These are phyloP conservation scores for Aaosphaeria arxii DNA, from an alignment of 2,329 filamentous ascomycete genomes.

Conservation along the genomic window DNA sequence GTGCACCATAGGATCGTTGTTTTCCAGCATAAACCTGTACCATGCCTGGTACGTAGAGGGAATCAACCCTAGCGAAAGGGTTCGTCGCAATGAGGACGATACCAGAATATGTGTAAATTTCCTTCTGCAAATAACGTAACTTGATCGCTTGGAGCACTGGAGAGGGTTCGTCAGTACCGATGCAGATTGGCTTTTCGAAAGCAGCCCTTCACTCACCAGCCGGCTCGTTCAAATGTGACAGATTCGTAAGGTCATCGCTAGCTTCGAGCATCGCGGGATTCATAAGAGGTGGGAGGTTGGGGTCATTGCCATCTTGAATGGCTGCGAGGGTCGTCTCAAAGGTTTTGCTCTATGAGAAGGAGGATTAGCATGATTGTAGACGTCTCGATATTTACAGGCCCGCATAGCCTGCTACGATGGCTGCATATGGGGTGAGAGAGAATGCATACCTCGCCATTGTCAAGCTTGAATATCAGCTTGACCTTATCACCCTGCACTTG, in stretches of 20 bases:
- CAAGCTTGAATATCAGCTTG: conserved; percentile 80
- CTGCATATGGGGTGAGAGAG: background rate
- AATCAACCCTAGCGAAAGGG: conserved; percentile 95
- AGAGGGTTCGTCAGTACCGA: conserved; percentile 9
- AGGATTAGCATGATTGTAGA: conserved; percentile 11
- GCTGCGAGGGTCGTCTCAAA: conserved; percentile 74
- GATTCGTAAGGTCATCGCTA: conserved; percentile 94
- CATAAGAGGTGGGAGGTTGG: conserved; percentile 86
- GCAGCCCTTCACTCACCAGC: conserved; percentile 62
- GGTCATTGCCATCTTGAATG: conserved; percentile 72
- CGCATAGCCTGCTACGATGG: background rate
- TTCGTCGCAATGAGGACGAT: conserved; percentile 99
- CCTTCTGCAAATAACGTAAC: conserved; percentile 94
- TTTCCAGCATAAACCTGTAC: conserved; percentile 99
- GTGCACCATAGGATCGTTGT: conserved; percentile 92
- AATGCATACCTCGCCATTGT: conserved; percentile 78
- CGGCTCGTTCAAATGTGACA: conserved; percentile 97
- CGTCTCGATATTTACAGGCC: background rate
- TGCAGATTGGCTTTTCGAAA: too few relatives aligned
- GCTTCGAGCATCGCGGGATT: conserved; percentile 98
- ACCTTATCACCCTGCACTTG: conserved; percentile 80
- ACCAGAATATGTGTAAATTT: conserved; percentile 99
- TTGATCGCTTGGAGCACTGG: conserved; percentile 95
- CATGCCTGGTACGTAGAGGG: conserved; percentile 97
- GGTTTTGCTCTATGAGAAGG: conserved; percentile 63